Base-by-base conservation (phyloP, 139 green algal species). In the Tetraselmis striata region DNA sequence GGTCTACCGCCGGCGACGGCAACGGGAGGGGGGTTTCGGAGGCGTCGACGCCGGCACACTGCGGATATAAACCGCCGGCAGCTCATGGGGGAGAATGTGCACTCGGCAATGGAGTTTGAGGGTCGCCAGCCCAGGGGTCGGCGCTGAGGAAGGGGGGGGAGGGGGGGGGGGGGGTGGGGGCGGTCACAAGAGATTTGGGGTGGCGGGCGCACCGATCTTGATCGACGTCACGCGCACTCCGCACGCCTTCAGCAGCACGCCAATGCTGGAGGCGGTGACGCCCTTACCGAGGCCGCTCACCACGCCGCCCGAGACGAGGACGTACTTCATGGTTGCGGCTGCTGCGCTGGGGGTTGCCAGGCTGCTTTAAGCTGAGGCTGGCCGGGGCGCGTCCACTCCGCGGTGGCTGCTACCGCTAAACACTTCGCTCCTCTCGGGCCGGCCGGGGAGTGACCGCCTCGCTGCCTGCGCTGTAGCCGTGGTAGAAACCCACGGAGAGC, bases 241-340 rank as follows among this genome's bases (percentile, higher is more conserved):
- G 78, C 92, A 96, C n/a, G 94, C 93, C 82, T 98, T 96, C 31
- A 99, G 86, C 31, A 99, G 83, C 25, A 99, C 97, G 28, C 97
- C 97, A 27, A 99, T 96, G 82, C 87, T 95, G 80, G 89, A 96
- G 0, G 97, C 97, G 23, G 96, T 99, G 2, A 99, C 95, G 58
- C 97, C 97, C 86, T 99, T 99, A 1, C 94, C 97, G 28, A 99
- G 91, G 2, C 97, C 97, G 75, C 87, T 95, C 2, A 99, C 97
- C 27, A 99, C 97, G 59, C 97, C 97, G 45, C 97, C 96, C 1
- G 93, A 96, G 1, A 99, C 96, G 23, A 99, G 83, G 0, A 99
- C 93, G 84, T 99, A 99, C 86, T 99, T 99, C 90, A 97, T 98
- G 5, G 28, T 24, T 11, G 18, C 28, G 75, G 5, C 5, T 78